These are phyloP conservation scores for Flaveria bidentis DNA, from an alignment of 129 eudicot species.

Conservation along the genomic window DNA sequence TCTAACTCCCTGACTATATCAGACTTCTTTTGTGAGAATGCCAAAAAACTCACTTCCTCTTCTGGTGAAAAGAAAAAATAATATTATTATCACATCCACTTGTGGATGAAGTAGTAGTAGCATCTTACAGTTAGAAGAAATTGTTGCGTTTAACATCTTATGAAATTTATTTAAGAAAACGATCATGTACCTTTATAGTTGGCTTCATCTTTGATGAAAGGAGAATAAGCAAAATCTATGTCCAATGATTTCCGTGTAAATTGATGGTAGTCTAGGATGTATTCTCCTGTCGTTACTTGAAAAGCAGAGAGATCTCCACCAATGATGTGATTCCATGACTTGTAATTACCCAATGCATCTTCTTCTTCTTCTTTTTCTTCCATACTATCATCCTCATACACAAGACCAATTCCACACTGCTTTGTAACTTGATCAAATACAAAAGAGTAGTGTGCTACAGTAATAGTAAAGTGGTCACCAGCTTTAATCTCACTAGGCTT, in stretches of 20 bases:
- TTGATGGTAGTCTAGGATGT: background rate
- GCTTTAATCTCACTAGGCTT: conserved; percentile 6
- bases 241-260: no score
- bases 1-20: background rate
- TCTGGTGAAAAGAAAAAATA: background rate
- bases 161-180: no score
- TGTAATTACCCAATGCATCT: conserved; percentile 11
- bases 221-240: no score
- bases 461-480: background rate
- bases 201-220: no score
- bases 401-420: background rate
- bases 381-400: background rate
- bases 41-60: background rate
- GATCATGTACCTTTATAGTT: no score
- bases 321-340: conserved; percentile 26
- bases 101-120: no score
- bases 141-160: no score
- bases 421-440: background rate
- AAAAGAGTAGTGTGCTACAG: background rate
- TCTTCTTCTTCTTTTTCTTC: background rate
- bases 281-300: background rate
- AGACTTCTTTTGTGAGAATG: background rate
- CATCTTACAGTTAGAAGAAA: no score
- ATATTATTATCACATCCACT: background rate
- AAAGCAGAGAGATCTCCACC: background rate